Evolutionary conservation across 225 moss, liverwort and hornwort genomes (phyloP).

Genomic region (Ulota crispa): DNA sequence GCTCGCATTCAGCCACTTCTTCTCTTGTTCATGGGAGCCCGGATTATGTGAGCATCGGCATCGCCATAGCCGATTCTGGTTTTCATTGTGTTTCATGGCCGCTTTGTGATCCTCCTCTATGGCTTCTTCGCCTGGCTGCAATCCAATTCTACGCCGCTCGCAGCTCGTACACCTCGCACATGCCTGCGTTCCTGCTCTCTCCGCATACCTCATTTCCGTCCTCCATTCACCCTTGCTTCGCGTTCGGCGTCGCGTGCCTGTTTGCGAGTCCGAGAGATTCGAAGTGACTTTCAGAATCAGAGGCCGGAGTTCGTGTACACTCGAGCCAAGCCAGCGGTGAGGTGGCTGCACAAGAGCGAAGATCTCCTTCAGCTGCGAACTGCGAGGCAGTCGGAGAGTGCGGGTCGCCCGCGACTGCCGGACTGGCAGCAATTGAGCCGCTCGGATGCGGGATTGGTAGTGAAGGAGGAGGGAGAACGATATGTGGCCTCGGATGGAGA

Average conservation of each 20-base stretch:
- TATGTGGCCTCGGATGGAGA: conserved; percentile 2
- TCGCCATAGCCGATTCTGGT: not conserved
- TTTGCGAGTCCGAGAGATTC: conserved; percentile 19
- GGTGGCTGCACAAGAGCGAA: conserved; percentile 45
- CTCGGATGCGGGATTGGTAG: conserved; percentile 21
- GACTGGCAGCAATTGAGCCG: conserved; percentile 39
- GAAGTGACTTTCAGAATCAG: conserved; percentile 11
- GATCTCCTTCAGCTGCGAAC: conserved; percentile 27
- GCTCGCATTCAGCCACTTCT: not conserved
- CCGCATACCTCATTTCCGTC: not conserved
- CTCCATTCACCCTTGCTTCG: not conserved
- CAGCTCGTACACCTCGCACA: not conserved
- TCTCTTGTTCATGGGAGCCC: not conserved
- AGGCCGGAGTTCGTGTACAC: conserved; percentile 36
- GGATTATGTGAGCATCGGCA: not conserved
- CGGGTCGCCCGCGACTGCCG: conserved; percentile 25
- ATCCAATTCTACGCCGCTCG: conserved; percentile 11
- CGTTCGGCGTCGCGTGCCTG: not conserved
- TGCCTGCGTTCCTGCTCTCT: not conserved
- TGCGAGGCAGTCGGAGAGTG: conserved; percentile 35
- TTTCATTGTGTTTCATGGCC: conserved; percentile 4
- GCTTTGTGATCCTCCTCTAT: conserved; percentile 8
- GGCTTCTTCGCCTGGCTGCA: conserved; percentile 8
- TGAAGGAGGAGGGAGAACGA: conserved; percentile 1
- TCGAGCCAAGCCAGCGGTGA: conserved; percentile 46